Evolutionary conservation across 805 yeast species (phyloP).

Genomic region (Kuraishia piskuri): DNA sequence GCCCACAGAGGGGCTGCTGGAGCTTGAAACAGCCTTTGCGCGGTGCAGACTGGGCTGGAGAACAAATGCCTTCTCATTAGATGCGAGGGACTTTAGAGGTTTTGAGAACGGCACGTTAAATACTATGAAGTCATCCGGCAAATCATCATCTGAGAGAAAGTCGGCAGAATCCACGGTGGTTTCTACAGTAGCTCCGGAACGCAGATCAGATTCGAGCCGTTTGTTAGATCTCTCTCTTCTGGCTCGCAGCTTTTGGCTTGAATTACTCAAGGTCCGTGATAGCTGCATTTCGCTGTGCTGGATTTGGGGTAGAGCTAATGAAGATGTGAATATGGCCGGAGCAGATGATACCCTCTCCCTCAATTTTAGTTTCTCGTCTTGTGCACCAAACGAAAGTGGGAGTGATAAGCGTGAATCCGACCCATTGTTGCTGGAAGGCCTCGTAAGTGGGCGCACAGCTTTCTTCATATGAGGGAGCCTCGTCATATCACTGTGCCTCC

Average conservation of each 20-base stretch:
- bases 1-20: neutral
- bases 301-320: neutral
- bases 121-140: constrained; percentile 43
- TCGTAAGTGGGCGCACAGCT: neutral
- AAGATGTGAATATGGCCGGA: neutral
- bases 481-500: neutral
- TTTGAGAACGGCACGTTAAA: constrained; percentile 62
- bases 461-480: neutral
- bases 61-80: constrained; percentile 23
- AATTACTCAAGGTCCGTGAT: neutral
- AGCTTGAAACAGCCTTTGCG: neutral
- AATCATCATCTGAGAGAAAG: constrained; percentile 39
- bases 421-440: neutral
- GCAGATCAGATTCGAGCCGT: neutral
- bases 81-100: constrained; percentile 32
- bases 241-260: neutral
- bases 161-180: constrained; percentile 12
- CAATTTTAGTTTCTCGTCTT: neutral
- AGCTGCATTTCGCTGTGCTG: neutral
- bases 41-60: constrained; percentile 2
- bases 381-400: neutral
- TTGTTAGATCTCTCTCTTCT: neutral
- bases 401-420: neutral
- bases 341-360: neutral
- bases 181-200: neutral